A percentile compares a stretch with the other conserved stretches of the same genome.
phyloP scores from a whole-genome alignment of 2,329 filamentous ascomycete species.

The Alternaria arbusti region DNA sequence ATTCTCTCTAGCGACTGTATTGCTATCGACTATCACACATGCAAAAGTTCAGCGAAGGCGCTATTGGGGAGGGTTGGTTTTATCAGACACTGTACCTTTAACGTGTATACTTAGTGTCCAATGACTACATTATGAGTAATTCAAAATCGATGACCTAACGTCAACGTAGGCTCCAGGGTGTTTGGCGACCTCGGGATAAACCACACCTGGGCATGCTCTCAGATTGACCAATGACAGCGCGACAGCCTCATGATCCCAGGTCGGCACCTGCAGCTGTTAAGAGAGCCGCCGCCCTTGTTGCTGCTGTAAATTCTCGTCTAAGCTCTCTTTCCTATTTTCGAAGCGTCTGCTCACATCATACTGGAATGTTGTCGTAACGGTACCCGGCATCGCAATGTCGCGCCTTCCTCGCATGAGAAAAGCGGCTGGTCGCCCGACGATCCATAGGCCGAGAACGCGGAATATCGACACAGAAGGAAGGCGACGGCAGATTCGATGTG shows the following conservation, averaged over 20 bases:
- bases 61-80: background rate
- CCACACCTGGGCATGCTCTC: background rate
- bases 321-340: background rate
- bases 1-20: background rate
- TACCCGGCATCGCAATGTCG: background rate
- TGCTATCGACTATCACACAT: background rate
- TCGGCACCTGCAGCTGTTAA: background rate
- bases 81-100: background rate
- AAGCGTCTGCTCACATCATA: background rate
- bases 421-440: background rate
- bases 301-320: background rate
- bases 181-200: background rate
- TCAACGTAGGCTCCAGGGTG: background rate
- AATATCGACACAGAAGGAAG: background rate
- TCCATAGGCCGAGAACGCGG: background rate
- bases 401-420: background rate
- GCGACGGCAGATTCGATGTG: background rate
- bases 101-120: conserved; percentile 1
- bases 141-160: background rate
- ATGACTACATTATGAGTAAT: background rate
- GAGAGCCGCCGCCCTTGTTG: background rate
- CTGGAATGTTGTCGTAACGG: background rate
- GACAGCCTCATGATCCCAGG: background rate
- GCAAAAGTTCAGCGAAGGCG: conserved; percentile 1
- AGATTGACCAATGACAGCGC: background rate